These are phyloP conservation scores for Fusarium miscanthi DNA, from an alignment of 2,329 filamentous ascomycete genomes.

Conservation along the genomic window DNA sequence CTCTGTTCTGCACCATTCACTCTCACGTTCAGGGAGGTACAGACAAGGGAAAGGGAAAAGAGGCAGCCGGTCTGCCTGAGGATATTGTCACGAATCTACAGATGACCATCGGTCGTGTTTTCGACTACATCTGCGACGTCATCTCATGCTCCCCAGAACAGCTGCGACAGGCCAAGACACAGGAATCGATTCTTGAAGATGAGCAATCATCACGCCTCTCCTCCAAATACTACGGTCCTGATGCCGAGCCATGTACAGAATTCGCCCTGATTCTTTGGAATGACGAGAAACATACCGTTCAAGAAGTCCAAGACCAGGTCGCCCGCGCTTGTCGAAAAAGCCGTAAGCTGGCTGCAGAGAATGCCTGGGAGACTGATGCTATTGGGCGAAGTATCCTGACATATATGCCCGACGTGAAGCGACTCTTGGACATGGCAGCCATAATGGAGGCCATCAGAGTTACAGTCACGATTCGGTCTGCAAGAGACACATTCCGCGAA, in stretches of 20 bases:
- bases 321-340: conserved; percentile 85
- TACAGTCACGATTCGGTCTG: conserved; percentile 92
- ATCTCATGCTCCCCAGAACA: conserved; percentile 98
- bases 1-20: conserved; percentile 93
- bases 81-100: conserved; percentile 82
- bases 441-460: conserved; percentile 96
- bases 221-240: conserved; percentile 75
- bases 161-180: conserved; percentile 84
- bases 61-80: conserved; percentile 71
- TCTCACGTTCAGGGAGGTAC: conserved; percentile 67
- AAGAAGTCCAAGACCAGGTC: conserved; percentile 90
- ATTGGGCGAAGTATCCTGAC: conserved; percentile 88
- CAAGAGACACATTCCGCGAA: conserved; percentile 94
- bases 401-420: conserved; percentile 76
- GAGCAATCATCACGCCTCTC: conserved; percentile 82
- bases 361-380: conserved; percentile 89
- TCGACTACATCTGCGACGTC: conserved; percentile 98
- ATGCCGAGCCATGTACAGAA: conserved; percentile 61
- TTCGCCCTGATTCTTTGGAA: conserved; percentile 95
- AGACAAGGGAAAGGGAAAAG: conserved; percentile 71
- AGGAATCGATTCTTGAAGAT: conserved; percentile 82
- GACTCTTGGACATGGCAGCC: conserved; percentile 80
- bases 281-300: conserved; percentile 96
- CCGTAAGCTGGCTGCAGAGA: conserved; percentile 73
- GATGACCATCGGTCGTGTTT: conserved; percentile 84